Evolutionary conservation across 2,329 filamentous ascomycete genomes (phyloP), one percentile per base, ranked within the genome.

Genomic region (Cladorrhinum sp.): DNA sequence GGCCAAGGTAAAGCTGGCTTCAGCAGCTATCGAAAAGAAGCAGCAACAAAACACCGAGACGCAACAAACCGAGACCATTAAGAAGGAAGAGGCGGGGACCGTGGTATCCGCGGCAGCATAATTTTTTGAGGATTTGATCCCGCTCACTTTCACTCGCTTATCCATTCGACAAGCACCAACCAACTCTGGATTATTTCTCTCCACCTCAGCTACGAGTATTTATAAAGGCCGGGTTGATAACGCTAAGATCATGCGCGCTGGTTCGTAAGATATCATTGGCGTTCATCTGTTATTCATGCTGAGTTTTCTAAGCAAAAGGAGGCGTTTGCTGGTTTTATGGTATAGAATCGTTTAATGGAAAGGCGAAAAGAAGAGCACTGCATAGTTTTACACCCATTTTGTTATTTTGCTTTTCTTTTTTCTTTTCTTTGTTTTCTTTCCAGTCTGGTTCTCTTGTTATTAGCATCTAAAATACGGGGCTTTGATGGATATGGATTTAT

Each of bases 1-100:
- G 45, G 24, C 50, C 2, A 68, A 68, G 55, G 59, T 68, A 3
- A 45, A 50, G 27, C 29, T 3, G 38, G 18, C 24, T 7, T 41
- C 23, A 12, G 18, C 8, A 25, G 24, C 49, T 3, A 50, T 12
- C 20, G 18, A 50, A 22, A 50, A 50, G 24, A 16, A 22, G 49
- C 16, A 25, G 16, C 49, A 50, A 10, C 49, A n/a, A 9, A 27
- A 25, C n/a, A n/a, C n/a, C n/a, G n/a, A n/a, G n/a, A n/a, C n/a
- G n/a, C n/a, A n/a, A n/a, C n/a, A n/a, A 13, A 32, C 29, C n/a
- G 41, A 45, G 41, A 18, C 41, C 18, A 3, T 13, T 5, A 41
- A 3, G 16, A 41, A 41, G 10, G 36, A 41, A 13, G 36, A 41
- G 36, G 36, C 25, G 10, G 25, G 36, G 16, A 41, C 36, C 6